A percentile compares a stretch with the other conserved stretches of the same genome.
Evolutionary conservation across 2,329 filamentous ascomycete genomes (phyloP).

Genomic region (Cytospora mali): DNA sequence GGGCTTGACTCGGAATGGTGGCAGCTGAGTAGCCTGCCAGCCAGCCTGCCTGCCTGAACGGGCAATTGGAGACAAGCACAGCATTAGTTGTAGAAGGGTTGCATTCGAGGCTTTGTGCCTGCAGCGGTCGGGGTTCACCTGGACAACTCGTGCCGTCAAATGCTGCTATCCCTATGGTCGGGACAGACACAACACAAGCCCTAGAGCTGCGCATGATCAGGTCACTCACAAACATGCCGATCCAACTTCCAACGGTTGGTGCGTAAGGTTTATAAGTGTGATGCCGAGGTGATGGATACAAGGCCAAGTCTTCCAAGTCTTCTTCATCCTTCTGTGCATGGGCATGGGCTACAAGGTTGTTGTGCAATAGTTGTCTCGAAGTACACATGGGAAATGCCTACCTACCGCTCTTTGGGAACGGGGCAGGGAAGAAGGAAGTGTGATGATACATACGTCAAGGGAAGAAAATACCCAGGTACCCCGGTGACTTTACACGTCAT

Average conservation of each 20-base stretch:
- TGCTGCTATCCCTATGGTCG: constrained; percentile 14
- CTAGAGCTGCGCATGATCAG: constrained; percentile 21
- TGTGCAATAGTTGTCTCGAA: neutral
- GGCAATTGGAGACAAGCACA: neutral
- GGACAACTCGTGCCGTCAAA: neutral
- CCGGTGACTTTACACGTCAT: constrained; percentile 11
- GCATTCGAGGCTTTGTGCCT: neutral
- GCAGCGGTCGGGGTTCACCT: neutral
- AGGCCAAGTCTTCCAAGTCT: no score
- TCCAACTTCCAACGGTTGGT: neutral
- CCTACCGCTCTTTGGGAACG: neutral
- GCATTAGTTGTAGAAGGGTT: neutral
- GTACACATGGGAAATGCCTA: neutral
- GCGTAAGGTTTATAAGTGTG: no score
- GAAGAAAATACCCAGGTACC: neutral
- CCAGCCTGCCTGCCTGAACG: no score
- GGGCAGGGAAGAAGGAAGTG: neutral
- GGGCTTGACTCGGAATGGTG: neutral
- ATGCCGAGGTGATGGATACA: neutral
- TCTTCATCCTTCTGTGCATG: no score
- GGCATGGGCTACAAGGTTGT: no score
- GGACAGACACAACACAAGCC: constrained; percentile 12
- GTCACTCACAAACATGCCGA: constrained; percentile 13
- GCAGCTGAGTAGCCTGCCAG: constrained; percentile 9
- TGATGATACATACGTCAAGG: neutral